Evolutionary conservation across 2,329 filamentous ascomycete genomes (phyloP).

Genomic region (Diaporthe amygdali): DNA sequence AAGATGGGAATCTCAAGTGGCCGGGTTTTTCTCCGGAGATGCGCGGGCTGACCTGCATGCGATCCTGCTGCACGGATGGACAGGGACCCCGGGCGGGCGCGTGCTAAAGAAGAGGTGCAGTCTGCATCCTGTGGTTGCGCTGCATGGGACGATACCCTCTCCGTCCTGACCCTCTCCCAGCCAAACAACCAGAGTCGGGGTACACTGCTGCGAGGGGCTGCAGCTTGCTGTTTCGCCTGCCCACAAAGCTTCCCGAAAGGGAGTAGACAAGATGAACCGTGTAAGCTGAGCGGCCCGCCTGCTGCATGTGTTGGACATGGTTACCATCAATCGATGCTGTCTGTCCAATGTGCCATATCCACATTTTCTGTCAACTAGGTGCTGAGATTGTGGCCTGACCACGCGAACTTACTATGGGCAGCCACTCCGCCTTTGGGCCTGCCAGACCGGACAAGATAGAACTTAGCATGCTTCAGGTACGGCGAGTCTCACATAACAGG

Average conservation of each 20-base stretch:
- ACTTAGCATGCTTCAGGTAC: neutral
- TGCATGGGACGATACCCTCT: neutral
- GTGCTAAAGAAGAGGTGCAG: neutral
- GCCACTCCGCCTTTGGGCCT: neutral
- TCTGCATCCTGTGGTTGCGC: slow-evolving; percentile 6
- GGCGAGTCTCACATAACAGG: neutral
- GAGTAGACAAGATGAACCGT: slow-evolving; percentile 15
- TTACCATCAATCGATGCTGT: slow-evolving; percentile 2
- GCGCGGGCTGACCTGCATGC: slow-evolving; percentile 15
- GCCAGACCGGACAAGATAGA: neutral
- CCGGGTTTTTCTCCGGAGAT: slow-evolving; percentile 11
- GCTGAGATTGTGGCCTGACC: slow-evolving; percentile 14
- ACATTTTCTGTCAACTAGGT: slow-evolving; percentile 2
- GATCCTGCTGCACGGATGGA: slow-evolving; percentile 12
- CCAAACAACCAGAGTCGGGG: slow-evolving; percentile 2
- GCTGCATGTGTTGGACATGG: slow-evolving; percentile 9
- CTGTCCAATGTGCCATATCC: slow-evolving; percentile 2
- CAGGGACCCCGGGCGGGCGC: slow-evolving; percentile 8
- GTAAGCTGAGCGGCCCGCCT: slow-evolving; percentile 13
- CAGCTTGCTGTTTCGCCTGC: slow-evolving; percentile 9
- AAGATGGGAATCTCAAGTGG: slow-evolving; percentile 6
- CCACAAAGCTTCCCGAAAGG: slow-evolving; percentile 1
- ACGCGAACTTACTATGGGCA: neutral
- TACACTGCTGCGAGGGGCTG: slow-evolving; percentile 2
- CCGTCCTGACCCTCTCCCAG: neutral